A percentile compares a stretch with the other conserved stretches of the same genome.
Conservation (phyloP, 1,284 basidiomycete genomes). For the Moesziomyces parantarcticus region DNA sequence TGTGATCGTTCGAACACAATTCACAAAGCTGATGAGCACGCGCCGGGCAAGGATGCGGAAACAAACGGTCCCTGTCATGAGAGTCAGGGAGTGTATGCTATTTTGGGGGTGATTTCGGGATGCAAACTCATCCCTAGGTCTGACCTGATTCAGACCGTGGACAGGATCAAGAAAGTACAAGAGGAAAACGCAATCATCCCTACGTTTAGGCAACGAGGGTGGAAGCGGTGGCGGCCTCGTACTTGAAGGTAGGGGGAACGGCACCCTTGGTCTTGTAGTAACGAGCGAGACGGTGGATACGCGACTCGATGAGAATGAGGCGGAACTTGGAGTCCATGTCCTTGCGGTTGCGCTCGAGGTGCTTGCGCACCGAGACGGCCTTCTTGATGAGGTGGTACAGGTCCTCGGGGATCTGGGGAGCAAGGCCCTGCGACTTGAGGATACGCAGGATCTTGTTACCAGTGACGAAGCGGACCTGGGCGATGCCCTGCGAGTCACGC, state of each 20-base stretch:
- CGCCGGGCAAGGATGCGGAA: neutral
- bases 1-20: too few species aligned
- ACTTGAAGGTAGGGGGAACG: constrained; percentile 92
- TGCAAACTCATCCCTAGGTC: neutral
- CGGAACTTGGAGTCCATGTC: constrained; percentile 86
- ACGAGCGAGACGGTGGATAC: constrained; percentile 92
- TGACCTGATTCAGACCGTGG: constrained; percentile 12
- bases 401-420: constrained; percentile 97
- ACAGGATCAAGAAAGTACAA: constrained; percentile 12
- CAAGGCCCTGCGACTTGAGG: constrained; percentile 94
- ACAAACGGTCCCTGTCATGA: neutral
- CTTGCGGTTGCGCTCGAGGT: constrained; percentile 97
- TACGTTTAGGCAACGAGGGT: constrained; percentile 66
- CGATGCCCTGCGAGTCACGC: constrained; percentile 97
- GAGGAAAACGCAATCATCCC: neutral
- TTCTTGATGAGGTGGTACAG: constrained; percentile 99
- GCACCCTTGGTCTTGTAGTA: constrained; percentile 99
- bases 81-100: neutral
- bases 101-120: neutral
- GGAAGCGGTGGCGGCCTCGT: constrained; percentile 68
- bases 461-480: constrained; percentile 93
- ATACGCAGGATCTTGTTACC: constrained; percentile 99
- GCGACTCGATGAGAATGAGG: constrained; percentile 95
- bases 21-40: neutral
- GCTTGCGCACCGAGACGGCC: constrained; percentile 98